Base-by-base conservation (phyloP, 495 filamentous ascomycete species). In the Trichoderma parareesei region DNA sequence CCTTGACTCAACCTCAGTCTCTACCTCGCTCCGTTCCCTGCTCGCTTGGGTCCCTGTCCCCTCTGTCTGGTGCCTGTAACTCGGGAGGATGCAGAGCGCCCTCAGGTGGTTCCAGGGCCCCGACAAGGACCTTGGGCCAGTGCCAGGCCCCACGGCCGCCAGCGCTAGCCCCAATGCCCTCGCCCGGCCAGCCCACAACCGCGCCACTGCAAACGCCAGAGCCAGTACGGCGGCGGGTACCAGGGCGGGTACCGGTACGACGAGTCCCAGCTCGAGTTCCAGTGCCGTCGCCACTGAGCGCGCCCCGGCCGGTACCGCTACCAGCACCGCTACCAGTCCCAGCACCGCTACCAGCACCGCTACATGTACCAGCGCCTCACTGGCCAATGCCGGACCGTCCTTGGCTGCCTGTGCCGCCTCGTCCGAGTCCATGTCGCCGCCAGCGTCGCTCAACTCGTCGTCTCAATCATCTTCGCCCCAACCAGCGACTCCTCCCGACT, bases 401-500 rank as follows among this genome's bases (percentile, higher is more conserved):
- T n/a, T 57, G 53, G 20, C 53, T 57, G 53, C 53, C 53, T 57
- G 53, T 57, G 61, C 61, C 61, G 27, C 38, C 38, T 46, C 61
- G 38, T n/a, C 61, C 38, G 43, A 37, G 38, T 41, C 40, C 40
- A 41, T 41, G 40, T 64, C 62, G 62, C 62, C 62, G 62, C 62
- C 62, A 46, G 44, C 44, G n/a, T 64, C 62, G 20, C 49, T 49
- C 43, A 49, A 37, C 62, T 75, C 73, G 33, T 69, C 71, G 53
- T 73, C 73, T 20, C 73, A 68, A 60, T 72, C 73, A 42, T 71
- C 73, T 37, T 75, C 73, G 68, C 73, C 73, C 67, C 71, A 80
- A 69, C 79, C 79, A 65, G 72, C 74, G 53, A 68, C 71, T 69
- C 68, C 65, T 60, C 67, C 64, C 63, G 65, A 64, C 70, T 64